phyloP scores from a whole-genome alignment of 2,329 filamentous ascomycete species.

The Curvularia hawaiiensis region DNA sequence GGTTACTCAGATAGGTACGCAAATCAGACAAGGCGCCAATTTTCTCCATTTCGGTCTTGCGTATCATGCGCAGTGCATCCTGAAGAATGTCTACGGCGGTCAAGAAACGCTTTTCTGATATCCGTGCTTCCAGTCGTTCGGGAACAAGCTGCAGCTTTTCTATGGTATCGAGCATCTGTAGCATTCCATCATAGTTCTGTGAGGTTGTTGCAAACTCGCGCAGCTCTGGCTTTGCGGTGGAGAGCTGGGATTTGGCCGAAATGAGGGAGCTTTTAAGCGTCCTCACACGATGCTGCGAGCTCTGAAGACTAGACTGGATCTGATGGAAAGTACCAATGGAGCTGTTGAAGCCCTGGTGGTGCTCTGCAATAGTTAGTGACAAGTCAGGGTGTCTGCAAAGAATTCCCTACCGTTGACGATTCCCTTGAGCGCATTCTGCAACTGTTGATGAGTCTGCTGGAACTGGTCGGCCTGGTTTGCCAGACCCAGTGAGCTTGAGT shows the following conservation, averaged over 20 bases:
- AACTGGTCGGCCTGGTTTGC: conserved; percentile 89
- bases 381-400: too few species aligned
- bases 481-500: conserved; percentile 89
- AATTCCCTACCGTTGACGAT: conserved; percentile 74
- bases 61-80: conserved; percentile 80
- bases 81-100: conserved; percentile 92
- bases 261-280: conserved; percentile 81
- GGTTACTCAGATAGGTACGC: conserved; percentile 86
- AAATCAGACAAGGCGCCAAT: conserved; percentile 89
- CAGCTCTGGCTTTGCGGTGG: conserved; percentile 85
- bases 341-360: conserved; percentile 98
- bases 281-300: conserved; percentile 84
- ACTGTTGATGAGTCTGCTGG: conserved; percentile 78
- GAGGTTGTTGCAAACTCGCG: conserved; percentile 87
- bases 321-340: conserved; percentile 99
- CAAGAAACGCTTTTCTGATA: conserved; percentile 95
- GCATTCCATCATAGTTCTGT: conserved; percentile 86
- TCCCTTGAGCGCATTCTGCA: conserved; percentile 90
- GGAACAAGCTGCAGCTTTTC: conserved; percentile 89
- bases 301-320: conserved; percentile 91
- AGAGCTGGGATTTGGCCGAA: conserved; percentile 78
- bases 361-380: conserved; percentile 60
- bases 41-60: conserved; percentile 85
- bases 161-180: conserved; percentile 81
- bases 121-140: conserved; percentile 89